Evolutionary conservation across 1,284 basidiomycete species (phyloP), one percentile per base, ranked within the genome.

Genomic region (Naganishia liquefaciens): DNA sequence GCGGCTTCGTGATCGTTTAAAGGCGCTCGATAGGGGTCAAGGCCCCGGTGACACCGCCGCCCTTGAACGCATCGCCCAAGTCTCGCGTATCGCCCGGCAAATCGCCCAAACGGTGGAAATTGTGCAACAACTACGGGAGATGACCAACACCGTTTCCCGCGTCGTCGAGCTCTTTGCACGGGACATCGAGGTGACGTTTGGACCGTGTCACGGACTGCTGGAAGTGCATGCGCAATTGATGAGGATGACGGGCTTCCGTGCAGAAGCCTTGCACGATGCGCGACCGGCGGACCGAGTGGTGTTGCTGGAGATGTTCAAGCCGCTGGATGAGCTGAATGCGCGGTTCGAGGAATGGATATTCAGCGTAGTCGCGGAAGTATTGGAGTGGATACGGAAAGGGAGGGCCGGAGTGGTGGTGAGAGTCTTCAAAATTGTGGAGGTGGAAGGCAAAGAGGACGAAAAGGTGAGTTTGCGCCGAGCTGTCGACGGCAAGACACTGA

Each of bases 71-170:
- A 54, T 67, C 52, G 54, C 33, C 62, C 68, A 94, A 89, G 92
- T 98, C 5, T 98, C 95, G 21, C 88, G 90, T 81, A 90, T 98
- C 1, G 95, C 99, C 76, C 85, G 94, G 15, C 94, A 96, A 75
- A 94, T 99, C 74, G 87, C 92, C 65, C 90, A 91, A 70, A 97
- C 94, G 3, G 90, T 94, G 73, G 92, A 93, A 70, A 96, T 96
- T 86, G 90, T 98, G 63, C 87, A 89, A 68, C 93, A 95, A 75
- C 84, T 99, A 39, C 83, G 91, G 40, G 88, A 89, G 66, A 94
- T 99, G 89, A 88, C 89, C 69, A 82, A 86, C 19, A 89, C 90
- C 75, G 86, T 99, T 23, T 87, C 90, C 69, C 78, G 85, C 68
- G 82, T 99, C 30, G 86, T 91, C 69, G 83, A 84, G 47, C 86